Evolutionary conservation across 179 eudicot species (phyloP), one percentile per base, ranked within the genome.

Genomic region (Beta corolliflora): DNA sequence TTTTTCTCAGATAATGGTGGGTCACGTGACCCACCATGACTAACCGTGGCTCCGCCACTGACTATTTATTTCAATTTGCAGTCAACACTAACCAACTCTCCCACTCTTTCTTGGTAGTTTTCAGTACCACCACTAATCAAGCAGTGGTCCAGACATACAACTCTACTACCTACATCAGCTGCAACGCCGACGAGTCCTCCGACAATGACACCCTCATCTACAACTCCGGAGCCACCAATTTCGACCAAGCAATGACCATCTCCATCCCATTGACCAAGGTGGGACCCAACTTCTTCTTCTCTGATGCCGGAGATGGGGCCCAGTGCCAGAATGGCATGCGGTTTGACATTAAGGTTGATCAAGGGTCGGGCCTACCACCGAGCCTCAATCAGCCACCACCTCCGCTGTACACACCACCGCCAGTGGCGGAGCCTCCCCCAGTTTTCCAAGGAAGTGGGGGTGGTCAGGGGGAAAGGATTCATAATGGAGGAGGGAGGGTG

Each of bases 301-400:
- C 97, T 23, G 89, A 79, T 50, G 89, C 93, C 12, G 80, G 56
- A 7, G 97, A 90, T 54, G 91, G 94, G 5, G 80, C 71, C 11
- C 92, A 93, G 64, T 93, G 96, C 73, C 85, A 63, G 53, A 79
- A 82, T 0, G 96, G 97, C 14, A 81, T 93, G 93, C 89, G 89
- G 9, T 92, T 93, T 66, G 83, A 86, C 79, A 89, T 93, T 78
- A 56, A 67, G 19, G 97, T 93, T 5, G 79, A 45, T 19, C 86
- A 73, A 55, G 97, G 97, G 12, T 83, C 85, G 18, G 95, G 97
- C 31, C 93, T 93, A 6, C 95, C 97, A 0, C 93, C 94, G 2
- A 93, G 89, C 88, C 94, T 93, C 82, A 92, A 89, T 89, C 97
- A 92, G 46, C 93, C 97, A 0, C 97, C 97, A 15, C 95, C 95